Percentiles rank a stretch among this genome's conserved stretches.
Conservation (phyloP, 257 asterid species). For the Solanum peruvianum region DNA sequence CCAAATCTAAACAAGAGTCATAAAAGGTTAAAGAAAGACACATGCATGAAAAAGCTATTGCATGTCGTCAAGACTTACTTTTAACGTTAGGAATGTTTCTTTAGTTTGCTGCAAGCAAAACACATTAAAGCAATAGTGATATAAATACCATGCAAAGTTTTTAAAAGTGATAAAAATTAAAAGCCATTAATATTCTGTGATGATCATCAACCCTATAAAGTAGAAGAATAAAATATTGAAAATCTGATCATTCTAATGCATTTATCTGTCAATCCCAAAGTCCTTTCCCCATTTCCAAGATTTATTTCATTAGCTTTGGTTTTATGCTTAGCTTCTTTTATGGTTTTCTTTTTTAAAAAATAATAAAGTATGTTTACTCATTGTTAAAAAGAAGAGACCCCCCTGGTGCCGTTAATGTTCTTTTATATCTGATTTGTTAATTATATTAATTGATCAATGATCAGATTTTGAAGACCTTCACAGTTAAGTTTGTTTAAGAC, state of each 20-base stretch:
- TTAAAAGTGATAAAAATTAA: slow-evolving; percentile 26
- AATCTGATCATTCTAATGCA: not conserved
- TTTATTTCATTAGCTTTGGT: slow-evolving; percentile 23
- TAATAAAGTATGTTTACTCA: not conserved
- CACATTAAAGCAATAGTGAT: not conserved
- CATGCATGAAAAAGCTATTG: slow-evolving; percentile 18
- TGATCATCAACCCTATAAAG: slow-evolving; percentile 10
- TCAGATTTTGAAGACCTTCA: not conserved
- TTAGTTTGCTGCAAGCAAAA: not conserved
- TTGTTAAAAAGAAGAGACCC: slow-evolving; percentile 47
- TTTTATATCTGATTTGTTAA: not conserved
- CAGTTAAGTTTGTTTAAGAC: not conserved
- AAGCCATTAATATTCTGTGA: slow-evolving; percentile 15
- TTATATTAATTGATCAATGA: not conserved
- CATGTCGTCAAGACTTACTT: slow-evolving; percentile 22
- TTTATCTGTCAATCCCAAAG: slow-evolving; percentile 14
- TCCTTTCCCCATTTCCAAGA: slow-evolving; percentile 23
- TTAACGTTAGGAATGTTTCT: slow-evolving; percentile 45
- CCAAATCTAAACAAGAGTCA: slow-evolving; percentile 12
- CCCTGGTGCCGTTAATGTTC: not conserved
- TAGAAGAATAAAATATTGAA: not conserved
- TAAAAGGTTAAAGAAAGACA: slow-evolving; percentile 16
- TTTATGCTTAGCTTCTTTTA: slow-evolving; percentile 14
- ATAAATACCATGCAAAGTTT: not conserved
- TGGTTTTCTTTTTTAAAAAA: not conserved